Base-by-base conservation (phyloP, 2,329 filamentous ascomycete genomes). In the Cercospora sesami region DNA sequence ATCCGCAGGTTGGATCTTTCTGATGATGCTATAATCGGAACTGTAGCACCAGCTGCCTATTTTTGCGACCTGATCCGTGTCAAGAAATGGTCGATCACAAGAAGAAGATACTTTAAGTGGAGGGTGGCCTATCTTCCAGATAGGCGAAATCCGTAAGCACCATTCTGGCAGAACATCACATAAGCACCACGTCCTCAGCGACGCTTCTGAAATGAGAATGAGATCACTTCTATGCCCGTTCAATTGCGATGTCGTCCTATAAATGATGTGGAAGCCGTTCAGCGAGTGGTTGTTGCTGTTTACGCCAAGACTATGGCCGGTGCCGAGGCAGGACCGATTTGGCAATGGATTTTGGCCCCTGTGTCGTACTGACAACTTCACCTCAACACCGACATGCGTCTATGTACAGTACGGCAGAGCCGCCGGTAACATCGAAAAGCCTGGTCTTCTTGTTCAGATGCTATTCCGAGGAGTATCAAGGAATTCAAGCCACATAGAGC, bases 291-390 rank as follows among this genome's bases (percentile, higher is more conserved):
- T 30, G 28, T 59, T 59, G 16, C 31, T 21, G 30, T 33, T 59
- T 14, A 18, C 60, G 60, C 60, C 60, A 62, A 62, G 60, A 26
- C 36, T 45, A 14, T 30, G 18, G 21, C 39, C 42, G 48, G 48
- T 48, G 60, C 60, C 60, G 36, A 48, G 39, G 60, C 36, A n/a
- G 28, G 26, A 62, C 36, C 60, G 36, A 51, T 62, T 62, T 42
- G 42, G 60, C 36, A 62, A 31, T 51, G 36, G 36, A 33, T 16
- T 62, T 62, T 26, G 26, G 42, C 60, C 60, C 60, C 60, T 62
- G 60, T 62, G 51, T 9, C 7, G 33, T 26, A 62, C 28, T 21
- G 26, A 62, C 42, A 33, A 23, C 28, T 23, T 18, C 36, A 61
- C 36, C 36, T 33, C 60, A 33, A 31, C 26, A 36, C 39, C 30